phyloP scores from a whole-genome alignment of 2,329 filamentous ascomycete genomes.

The Diaporthe caulivora region DNA sequence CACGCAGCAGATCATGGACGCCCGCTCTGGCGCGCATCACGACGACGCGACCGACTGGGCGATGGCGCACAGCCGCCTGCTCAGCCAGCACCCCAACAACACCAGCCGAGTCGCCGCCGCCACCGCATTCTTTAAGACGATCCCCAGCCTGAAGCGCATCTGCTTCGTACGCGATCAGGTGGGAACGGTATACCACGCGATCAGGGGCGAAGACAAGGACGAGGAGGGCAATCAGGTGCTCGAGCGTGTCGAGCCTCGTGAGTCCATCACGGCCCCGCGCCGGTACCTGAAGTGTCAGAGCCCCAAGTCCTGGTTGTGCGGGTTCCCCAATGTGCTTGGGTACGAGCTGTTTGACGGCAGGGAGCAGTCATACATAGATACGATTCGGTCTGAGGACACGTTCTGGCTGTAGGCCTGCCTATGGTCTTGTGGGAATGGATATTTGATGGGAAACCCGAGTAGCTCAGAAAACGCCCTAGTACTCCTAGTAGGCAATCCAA shows the following conservation, averaged over 20 bases:
- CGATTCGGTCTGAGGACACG: background rate
- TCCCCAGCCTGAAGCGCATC: conserved; percentile 33
- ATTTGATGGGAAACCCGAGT: background rate
- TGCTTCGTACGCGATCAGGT: conserved; percentile 37
- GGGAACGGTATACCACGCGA: conserved; percentile 24
- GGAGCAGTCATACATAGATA: background rate
- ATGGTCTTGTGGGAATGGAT: background rate
- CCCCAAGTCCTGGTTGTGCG: conserved; percentile 29
- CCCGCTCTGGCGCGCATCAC: background rate
- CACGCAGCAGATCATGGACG: background rate
- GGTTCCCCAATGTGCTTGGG: conserved; percentile 34
- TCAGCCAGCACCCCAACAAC: conserved; percentile 23
- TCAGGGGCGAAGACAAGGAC: conserved; percentile 3
- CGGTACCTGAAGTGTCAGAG: conserved; percentile 25
- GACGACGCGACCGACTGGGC: conserved; percentile 31
- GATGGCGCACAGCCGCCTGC: conserved; percentile 31
- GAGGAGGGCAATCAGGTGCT: background rate
- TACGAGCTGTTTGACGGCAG: conserved; percentile 21
- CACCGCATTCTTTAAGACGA: conserved; percentile 24
- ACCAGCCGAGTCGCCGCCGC: conserved; percentile 25
- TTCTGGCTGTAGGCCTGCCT: conserved; percentile 30
- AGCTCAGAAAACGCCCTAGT: background rate
- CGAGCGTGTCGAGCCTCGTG: conserved; percentile 16
- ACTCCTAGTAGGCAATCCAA: background rate
- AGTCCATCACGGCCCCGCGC: conserved; percentile 11